Evolutionary conservation across 2,329 filamentous ascomycete genomes (phyloP), one percentile per base, ranked within the genome.

Genomic region (Sordariomycetes sp.): DNA sequence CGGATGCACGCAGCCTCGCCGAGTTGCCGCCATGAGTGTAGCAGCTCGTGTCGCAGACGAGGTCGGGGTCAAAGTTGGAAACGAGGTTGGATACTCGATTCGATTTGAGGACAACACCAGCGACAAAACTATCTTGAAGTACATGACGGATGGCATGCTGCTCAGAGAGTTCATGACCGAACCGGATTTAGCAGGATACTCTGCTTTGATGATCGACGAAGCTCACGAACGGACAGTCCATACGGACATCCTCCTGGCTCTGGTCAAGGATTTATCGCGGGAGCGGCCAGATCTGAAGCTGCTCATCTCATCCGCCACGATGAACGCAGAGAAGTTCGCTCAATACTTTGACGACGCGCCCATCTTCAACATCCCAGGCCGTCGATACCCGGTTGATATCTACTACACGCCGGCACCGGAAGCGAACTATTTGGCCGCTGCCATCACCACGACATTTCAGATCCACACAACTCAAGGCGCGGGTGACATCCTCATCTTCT

Each of bases 71-170:
- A 88, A 90, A 54, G 64, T 96, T 9, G 92, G 92, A 1, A 83
- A 86, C 41, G 86, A 95, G 51, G 90, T 96, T 18, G 92, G 92
- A 12, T 98, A 95, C 54, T 81, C 82, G 0, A 94, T 98, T 46
- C 83, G 92, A 40, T 98, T 96, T 48, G 92, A 98, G 53, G 86
- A 95, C 57, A 79, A 80, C 42, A 94, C 87, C 0, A 86, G 78
- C 52, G 86, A 94, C 48, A 93, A 94, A 61, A 96, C 92, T 0
- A 68, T 90, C 7, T 62, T 98, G 35, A 93, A 94, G 57, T 96
- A 94, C 59, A 90, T 94, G 83, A 98, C 92, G 0, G 92, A 98
- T 50, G 92, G 92, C 53, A 94, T 96, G 82, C 65, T 96, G 25
- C 66, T 96, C 20, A 73, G 87, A 51, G 86, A 94, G 53, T 83